Conservation (phyloP, 805 yeast genomes). For the Starmerella apicola region DNA sequence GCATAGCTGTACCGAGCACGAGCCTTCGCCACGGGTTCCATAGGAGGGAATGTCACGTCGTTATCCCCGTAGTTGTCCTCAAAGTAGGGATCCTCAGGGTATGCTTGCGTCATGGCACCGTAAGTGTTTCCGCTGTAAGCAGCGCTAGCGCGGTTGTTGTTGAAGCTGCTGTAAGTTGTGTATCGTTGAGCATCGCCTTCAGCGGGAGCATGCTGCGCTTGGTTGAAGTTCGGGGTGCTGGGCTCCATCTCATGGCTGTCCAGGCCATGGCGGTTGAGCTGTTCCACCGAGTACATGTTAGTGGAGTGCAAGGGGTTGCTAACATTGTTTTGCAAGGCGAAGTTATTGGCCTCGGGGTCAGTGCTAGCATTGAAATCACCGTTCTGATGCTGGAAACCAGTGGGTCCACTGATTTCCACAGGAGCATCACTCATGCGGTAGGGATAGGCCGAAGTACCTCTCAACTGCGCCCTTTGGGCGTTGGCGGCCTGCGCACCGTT, state of each 20-base stretch:
- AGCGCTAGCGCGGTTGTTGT: conserved; percentile 6
- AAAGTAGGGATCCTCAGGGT: conserved; percentile 59
- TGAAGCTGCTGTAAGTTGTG: conserved; percentile 3
- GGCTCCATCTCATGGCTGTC: conserved; percentile 11
- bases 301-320: conserved; percentile 26
- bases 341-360: background rate
- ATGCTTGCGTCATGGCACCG: no score
- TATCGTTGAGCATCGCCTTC: background rate
- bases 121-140: no score
- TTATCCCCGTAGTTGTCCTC: conserved; percentile 4
- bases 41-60: conserved; percentile 2
- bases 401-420: conserved; percentile 6
- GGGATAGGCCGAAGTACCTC: conserved; percentile 10
- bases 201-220: background rate
- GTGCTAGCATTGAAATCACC: background rate
- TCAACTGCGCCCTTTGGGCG: background rate
- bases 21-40: conserved; percentile 39
- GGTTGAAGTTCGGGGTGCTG: no score
- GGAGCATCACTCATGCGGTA: conserved; percentile 17
- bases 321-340: no score
- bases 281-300: conserved; percentile 15
- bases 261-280: conserved; percentile 16
- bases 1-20: conserved; percentile 82
- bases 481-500: background rate
- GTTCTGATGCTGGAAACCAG: conserved; percentile 3